phyloP scores from a whole-genome alignment of 345 rosid genomes.

The Combretum micranthum region DNA sequence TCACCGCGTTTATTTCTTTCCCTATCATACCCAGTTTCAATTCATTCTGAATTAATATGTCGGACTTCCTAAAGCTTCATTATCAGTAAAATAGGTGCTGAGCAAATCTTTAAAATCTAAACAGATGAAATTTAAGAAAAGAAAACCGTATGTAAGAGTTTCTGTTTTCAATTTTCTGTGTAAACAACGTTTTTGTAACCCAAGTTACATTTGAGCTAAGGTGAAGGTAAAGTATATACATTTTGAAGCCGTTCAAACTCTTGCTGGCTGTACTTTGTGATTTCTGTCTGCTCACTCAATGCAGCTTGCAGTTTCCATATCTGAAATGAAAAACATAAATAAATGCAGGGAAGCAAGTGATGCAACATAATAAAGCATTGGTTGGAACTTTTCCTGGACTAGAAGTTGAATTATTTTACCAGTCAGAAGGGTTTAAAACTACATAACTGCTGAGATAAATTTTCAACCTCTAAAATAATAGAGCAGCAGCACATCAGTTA shows the following conservation, averaged over 20 bases:
- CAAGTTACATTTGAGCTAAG: neutral
- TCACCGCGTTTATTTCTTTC: too few relatives aligned
- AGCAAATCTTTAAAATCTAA: too few relatives aligned
- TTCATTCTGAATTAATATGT: too few relatives aligned
- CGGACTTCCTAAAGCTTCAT: too few relatives aligned
- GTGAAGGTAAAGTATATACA: conserved; percentile 24
- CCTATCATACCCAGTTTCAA: too few relatives aligned
- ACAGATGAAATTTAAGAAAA: too few relatives aligned
- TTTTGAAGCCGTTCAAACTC: conserved; percentile 81
- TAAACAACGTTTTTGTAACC: too few relatives aligned
- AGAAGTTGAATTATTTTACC: neutral
- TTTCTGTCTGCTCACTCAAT: conserved; percentile 64
- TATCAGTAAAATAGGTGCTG: too few relatives aligned
- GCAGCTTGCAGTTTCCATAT: conserved; percentile 73
- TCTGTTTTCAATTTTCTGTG: too few relatives aligned
- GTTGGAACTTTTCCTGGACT: neutral
- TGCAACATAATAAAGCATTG: neutral
- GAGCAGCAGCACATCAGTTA: conserved; percentile 14
- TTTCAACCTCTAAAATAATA: neutral
- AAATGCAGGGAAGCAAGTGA: neutral
- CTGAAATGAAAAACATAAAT: conserved; percentile 24
- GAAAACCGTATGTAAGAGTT: too few relatives aligned
- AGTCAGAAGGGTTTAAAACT: too few relatives aligned
- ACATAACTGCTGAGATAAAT: too few relatives aligned
- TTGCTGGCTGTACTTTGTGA: conserved; percentile 62